These are phyloP conservation scores for Plantago elongata DNA, from an alignment of 257 asterid species.

Conservation along the genomic window DNA sequence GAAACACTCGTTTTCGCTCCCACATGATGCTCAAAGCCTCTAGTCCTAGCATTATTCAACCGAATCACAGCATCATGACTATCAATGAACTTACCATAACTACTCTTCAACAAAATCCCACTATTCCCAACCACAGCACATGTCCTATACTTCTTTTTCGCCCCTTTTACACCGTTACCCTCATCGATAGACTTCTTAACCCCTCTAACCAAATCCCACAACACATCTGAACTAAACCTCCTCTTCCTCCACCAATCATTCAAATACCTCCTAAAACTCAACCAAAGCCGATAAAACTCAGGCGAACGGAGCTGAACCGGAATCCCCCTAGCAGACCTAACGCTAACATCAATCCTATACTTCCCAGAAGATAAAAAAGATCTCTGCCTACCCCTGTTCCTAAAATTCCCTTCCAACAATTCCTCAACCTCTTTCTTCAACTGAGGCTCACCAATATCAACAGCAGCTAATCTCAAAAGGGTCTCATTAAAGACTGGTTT, in stretches of 20 bases:
- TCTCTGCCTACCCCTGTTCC: slow-evolving; percentile 59
- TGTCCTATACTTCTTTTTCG: slow-evolving; percentile 34
- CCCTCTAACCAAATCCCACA: slow-evolving; percentile 43
- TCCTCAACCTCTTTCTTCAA: slow-evolving; percentile 73
- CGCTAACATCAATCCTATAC: slow-evolving; percentile 39
- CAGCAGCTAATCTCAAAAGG: slow-evolving; percentile 54
- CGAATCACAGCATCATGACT: slow-evolving; percentile 76
- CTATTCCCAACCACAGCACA: slow-evolving; percentile 98
- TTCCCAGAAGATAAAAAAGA: slow-evolving; percentile 73
- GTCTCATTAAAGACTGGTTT: slow-evolving; percentile 51
- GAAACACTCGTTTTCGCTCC: slow-evolving; percentile 75
- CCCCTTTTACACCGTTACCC: not conserved
- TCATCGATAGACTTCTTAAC: slow-evolving; percentile 32
- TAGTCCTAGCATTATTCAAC: slow-evolving; percentile 68
- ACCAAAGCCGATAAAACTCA: slow-evolving; percentile 72
- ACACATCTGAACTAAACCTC: slow-evolving; percentile 34
- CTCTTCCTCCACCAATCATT: slow-evolving; percentile 75
- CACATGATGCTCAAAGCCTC: slow-evolving; percentile 54
- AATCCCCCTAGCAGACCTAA: slow-evolving; percentile 46
- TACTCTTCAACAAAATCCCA: slow-evolving; percentile 63
- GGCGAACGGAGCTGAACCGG: slow-evolving; percentile 63
- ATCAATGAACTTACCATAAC: slow-evolving; percentile 57
- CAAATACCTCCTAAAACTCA: slow-evolving; percentile 51
- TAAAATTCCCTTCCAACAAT: slow-evolving; percentile 62
- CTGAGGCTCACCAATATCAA: slow-evolving; percentile 54